Evolutionary conservation across 2,329 filamentous ascomycete genomes (phyloP), one percentile per base, ranked within the genome.

Genomic region (Aphanoascus verrucosus): DNA sequence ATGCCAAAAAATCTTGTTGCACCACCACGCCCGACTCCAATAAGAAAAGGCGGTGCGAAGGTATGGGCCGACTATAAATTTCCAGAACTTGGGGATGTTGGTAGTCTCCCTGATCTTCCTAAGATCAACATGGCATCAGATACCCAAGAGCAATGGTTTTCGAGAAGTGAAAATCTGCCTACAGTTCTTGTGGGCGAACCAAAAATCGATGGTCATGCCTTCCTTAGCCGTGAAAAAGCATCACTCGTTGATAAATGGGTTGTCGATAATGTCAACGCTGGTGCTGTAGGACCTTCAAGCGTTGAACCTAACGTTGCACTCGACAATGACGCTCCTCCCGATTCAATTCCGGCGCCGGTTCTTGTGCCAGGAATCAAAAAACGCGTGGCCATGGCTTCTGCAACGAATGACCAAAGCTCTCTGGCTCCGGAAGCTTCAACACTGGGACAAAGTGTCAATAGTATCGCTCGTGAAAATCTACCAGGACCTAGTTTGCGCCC

Each of bases 31-130:
- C 52, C 59, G 7, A 61, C 56, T 11, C 57, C 60, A 15, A 52
- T 61, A 14, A 43, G 31, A 28, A 57, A 56, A 20, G 62, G 59
- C 12, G 52, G 53, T 9, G 65, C 67, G 5, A 62, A 58, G 8
- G 54, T 68, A 14, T 70, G 68, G 68, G 57, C 57, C 20, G 57
- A 62, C 49, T 65, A 62, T 49, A 59, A 57, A 7, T 69, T 66
- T 49, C 54, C 59, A 20, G 61, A 63, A 47, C 56, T 69, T n/a
- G 67, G 68, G 8, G 60, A 63, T 28, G 57, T 57, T 5, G 58
- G 58, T 6, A 61, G 62, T 19, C 60, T 60, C 23, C 44, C 56
- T 20, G 54, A 55, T 2, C 34, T 62, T 38, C 34, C 40, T 11
- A 14, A 12, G 35, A 9, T 23, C 11, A 17, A 17, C 8, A 32